phyloP scores from a whole-genome alignment of 192 early-diverging fungal species.

The Rhizophagus clarus region DNA sequence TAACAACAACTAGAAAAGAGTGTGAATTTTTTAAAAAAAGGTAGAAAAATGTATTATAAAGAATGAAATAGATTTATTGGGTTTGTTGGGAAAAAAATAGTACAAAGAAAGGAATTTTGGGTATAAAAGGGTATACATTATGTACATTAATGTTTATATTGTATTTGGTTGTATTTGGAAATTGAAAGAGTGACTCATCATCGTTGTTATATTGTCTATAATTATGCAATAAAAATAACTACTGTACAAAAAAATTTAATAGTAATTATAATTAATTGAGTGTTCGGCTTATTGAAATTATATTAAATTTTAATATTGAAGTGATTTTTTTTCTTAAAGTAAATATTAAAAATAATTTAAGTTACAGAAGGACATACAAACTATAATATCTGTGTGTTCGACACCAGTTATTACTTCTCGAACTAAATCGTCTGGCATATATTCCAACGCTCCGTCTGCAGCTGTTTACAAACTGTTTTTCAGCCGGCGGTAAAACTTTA shows the following conservation, averaged over 20 bases:
- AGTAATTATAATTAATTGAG: no score
- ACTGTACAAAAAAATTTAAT: no score
- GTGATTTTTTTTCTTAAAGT: background rate
- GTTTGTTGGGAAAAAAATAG: background rate
- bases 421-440: conserved; percentile 15
- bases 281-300: background rate
- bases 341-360: background rate
- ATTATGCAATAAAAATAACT: no score
- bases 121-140: background rate
- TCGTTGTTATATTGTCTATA: no score
- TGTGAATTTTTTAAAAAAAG: no score
- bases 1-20: no score
- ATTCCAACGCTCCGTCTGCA: background rate
- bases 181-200: no score
- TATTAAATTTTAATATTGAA: background rate
- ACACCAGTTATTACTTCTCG: background rate
- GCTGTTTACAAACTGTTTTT: conserved; percentile 26
- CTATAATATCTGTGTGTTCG: background rate
- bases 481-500: background rate
- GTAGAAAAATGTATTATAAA: no score
- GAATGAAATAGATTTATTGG: no score
- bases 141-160: background rate
- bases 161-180: background rate
- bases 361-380: background rate
- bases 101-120: background rate